Conservation (phyloP, 2,329 filamentous ascomycete genomes). For the Fusarium duplospermum region DNA sequence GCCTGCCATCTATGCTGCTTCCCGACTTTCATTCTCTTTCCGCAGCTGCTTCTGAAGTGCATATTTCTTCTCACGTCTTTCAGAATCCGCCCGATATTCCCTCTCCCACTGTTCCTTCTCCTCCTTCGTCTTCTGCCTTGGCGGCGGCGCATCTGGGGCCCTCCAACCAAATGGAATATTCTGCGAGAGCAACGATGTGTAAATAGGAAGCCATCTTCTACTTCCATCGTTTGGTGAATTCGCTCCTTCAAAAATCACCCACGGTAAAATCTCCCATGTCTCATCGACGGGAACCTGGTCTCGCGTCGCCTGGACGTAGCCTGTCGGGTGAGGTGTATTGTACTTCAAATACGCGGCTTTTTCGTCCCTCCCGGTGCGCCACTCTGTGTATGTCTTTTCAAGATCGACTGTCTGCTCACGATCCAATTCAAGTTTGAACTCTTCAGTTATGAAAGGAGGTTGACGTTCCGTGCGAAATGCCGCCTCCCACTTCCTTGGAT, state of each 20-base stretch:
- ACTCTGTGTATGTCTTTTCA: neutral
- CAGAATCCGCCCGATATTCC: neutral
- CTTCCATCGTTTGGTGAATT: neutral
- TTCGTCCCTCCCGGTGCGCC: neutral
- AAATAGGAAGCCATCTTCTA: neutral
- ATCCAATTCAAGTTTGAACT: neutral
- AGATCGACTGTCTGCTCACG: neutral
- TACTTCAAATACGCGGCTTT: neutral
- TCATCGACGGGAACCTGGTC: neutral
- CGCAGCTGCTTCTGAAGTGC: neutral
- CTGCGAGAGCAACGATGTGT: neutral
- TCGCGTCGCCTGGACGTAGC: neutral
- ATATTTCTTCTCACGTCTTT: neutral
- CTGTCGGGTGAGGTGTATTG: neutral
- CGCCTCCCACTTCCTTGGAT: constrained; percentile 21
- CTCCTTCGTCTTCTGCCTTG: neutral
- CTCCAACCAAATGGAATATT: neutral
- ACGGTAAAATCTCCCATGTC: neutral
- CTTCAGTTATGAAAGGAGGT: neutral
- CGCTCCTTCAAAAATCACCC: neutral
- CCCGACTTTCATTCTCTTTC: neutral
- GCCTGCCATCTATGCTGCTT: neutral
- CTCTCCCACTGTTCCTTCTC: neutral
- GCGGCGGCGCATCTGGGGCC: neutral
- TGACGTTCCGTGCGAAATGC: constrained; percentile 13